Base-by-base conservation (phyloP, 2,329 filamentous ascomycete genomes). In the Colletotrichum euphorbiae region DNA sequence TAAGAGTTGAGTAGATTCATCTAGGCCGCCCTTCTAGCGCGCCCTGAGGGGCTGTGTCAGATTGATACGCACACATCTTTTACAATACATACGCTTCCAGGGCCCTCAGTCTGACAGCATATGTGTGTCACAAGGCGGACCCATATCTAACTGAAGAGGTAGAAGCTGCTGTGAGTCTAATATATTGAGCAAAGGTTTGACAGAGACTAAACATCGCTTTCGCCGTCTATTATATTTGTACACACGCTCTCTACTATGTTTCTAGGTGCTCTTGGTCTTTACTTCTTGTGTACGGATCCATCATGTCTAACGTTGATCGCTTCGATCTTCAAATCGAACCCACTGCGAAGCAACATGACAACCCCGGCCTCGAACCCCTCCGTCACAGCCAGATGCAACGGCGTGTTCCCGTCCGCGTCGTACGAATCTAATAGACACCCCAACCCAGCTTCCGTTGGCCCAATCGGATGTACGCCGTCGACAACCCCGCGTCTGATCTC, bases 341-440 rank as follows among this genome's bases (percentile, higher is more conserved):
- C 50, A 19, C 50, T 52, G 7, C 50, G 50, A 5, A 52, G 6
- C 24, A 52, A 13, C 50, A 52, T 52, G 0, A 36, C 50, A 19
- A 36, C 50, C 31, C 50, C 50, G n/a, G 50, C 24, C 50, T 52
- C 48, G 3, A 52, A 52, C 6, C 48, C 48, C 15, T 52, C 48
- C 24, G 28, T 33, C 4, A 52, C 48, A 12, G 48, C 48, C 0
- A 52, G 28, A 33, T 52, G 50, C 50, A 52, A 33, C 15, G 28
- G 48, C 21, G 48, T 52, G 13, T 36, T 52, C 24, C 50, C 50
- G 28, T 52, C 50, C 15, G 28, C 24, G 28, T 52, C 50, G 13
- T 52, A 52, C n/a, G 28, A 28, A 12, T 52, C 50, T 9, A 52
- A 33, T 6, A 52, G 50, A 31, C 24, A 19, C 0, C 0, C n/a